A percentile compares a stretch with the other conserved stretches of the same genome.
Evolutionary conservation across 2,329 filamentous ascomycete genomes (phyloP).

Genomic region (Pseudogymnoascus destructans): DNA sequence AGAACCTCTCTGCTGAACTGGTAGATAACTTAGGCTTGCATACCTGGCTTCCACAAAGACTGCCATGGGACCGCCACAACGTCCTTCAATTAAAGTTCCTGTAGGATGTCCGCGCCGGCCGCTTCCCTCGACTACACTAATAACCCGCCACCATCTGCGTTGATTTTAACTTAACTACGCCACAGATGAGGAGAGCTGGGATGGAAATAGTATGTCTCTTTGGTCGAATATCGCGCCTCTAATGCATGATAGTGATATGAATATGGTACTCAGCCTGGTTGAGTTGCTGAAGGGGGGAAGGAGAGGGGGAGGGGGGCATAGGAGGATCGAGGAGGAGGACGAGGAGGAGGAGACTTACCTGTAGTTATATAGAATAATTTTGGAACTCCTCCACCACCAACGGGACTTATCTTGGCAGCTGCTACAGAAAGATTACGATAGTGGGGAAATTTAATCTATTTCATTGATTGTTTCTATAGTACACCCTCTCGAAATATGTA

Average conservation of each 20-base stretch:
- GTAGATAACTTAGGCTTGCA: neutral
- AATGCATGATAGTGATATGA: neutral
- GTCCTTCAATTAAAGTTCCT: neutral
- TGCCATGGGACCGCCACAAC: neutral
- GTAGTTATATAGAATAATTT: too few species aligned
- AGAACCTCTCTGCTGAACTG: neutral
- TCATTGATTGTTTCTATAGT: neutral
- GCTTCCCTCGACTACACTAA: neutral
- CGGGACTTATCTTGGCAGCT: too few species aligned
- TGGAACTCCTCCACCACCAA: too few species aligned
- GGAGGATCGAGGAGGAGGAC: too few species aligned
- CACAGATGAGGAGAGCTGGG: neutral
- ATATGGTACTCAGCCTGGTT: neutral
- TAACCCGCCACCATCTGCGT: neutral
- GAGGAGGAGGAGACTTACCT: too few species aligned
- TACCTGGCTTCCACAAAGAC: neutral
- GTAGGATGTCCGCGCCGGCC: neutral
- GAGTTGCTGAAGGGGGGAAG: too few species aligned
- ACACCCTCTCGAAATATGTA: neutral
- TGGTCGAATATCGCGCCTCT: neutral
- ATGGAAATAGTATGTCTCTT: neutral
- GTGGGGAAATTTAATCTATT: too few species aligned
- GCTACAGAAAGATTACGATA: too few species aligned
- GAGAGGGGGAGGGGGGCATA: too few species aligned
- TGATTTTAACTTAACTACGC: neutral